Percentiles rank a stretch among this genome's conserved stretches.
phyloP scores from a whole-genome alignment of 352 stramenopile species.

The Phytophthora syringae region DNA sequence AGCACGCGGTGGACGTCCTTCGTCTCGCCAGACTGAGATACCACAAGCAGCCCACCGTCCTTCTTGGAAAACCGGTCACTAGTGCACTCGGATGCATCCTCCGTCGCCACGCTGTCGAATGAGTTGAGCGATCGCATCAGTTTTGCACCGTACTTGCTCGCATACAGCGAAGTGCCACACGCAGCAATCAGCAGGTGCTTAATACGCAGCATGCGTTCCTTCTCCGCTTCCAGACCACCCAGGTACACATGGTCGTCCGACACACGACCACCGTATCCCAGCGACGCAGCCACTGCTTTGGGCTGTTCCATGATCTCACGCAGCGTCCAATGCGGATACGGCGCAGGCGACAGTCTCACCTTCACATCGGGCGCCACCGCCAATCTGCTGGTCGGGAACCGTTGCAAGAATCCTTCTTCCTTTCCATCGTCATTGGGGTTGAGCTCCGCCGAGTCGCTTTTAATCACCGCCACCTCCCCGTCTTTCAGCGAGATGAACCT shows the following conservation, averaged over 20 bases:
- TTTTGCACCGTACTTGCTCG: conserved; percentile 95
- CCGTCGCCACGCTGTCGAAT: conserved; percentile 93
- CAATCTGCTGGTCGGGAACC: conserved; percentile 88
- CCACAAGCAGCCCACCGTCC: conserved; percentile 93
- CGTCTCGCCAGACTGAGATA: conserved; percentile 98
- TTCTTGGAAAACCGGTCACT: conserved; percentile 91
- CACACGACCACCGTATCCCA: conserved; percentile 95
- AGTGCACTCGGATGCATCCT: conserved; percentile 92
- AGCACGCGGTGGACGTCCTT: conserved; percentile 97
- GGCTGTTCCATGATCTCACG: conserved; percentile 97
- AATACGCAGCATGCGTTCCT: conserved; percentile 90
- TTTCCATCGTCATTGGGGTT: conserved; percentile 87
- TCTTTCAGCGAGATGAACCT: conserved; percentile 98
- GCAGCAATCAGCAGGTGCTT: conserved; percentile 95
- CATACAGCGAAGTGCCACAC: conserved; percentile 96
- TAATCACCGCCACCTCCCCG: conserved; percentile 95
- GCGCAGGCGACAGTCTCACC: conserved; percentile 92
- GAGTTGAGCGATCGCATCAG: conserved; percentile 97
- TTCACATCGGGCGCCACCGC: conserved; percentile 94
- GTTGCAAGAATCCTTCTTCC: conserved; percentile 80
- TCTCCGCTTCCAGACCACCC: conserved; percentile 92
- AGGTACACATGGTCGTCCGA: conserved; percentile 94
- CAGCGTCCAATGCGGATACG: conserved; percentile 97
- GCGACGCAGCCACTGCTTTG: conserved; percentile 93
- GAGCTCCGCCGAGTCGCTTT: conserved; percentile 92